phyloP scores from a whole-genome alignment of 1,284 basidiomycete genomes.

The Ustilago trichophora region DNA sequence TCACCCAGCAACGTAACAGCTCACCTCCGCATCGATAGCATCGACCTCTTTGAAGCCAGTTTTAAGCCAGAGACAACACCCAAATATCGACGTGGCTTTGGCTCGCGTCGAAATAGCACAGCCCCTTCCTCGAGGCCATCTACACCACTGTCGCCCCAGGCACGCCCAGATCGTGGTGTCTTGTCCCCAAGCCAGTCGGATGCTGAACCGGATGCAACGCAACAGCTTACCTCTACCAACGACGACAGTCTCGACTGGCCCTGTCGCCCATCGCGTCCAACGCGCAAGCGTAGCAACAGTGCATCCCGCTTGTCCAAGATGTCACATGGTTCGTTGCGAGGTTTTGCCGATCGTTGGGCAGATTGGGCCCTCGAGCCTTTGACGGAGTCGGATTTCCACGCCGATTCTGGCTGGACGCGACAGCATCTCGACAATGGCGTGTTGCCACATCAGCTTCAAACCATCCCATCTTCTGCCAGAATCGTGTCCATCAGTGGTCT shows the following conservation, averaged over 20 bases:
- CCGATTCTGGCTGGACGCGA: constrained; percentile 53
- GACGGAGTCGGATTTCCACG: constrained; percentile 42
- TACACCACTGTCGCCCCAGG: constrained; percentile 1
- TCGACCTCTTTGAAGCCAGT: constrained; percentile 52
- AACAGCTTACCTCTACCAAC: background rate
- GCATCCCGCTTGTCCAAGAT: constrained; percentile 28
- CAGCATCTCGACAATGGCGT: constrained; percentile 12
- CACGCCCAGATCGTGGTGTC: background rate
- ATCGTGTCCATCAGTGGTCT: constrained; percentile 39
- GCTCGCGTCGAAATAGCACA: constrained; percentile 3
- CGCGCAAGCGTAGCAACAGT: constrained; percentile 32
- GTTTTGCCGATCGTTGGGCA: constrained; percentile 55
- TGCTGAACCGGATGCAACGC: constrained; percentile 2
- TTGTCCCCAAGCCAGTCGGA: constrained; percentile 27
- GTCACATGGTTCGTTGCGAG: constrained; percentile 30
- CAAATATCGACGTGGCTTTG: background rate
- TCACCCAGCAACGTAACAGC: constrained; percentile 42
- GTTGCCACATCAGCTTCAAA: constrained; percentile 7
- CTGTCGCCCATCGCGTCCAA: constrained; percentile 10
- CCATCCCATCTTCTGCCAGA: constrained; percentile 29
- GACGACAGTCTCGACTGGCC: constrained; percentile 31
- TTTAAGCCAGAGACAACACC: constrained; percentile 10
- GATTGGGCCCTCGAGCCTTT: constrained; percentile 58
- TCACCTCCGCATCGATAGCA: constrained; percentile 37
- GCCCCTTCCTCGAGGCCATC: constrained; percentile 2